Evolutionary conservation across 1,139 yeast genomes (phyloP).

Genomic region (Suhomyces wounanorum): DNA sequence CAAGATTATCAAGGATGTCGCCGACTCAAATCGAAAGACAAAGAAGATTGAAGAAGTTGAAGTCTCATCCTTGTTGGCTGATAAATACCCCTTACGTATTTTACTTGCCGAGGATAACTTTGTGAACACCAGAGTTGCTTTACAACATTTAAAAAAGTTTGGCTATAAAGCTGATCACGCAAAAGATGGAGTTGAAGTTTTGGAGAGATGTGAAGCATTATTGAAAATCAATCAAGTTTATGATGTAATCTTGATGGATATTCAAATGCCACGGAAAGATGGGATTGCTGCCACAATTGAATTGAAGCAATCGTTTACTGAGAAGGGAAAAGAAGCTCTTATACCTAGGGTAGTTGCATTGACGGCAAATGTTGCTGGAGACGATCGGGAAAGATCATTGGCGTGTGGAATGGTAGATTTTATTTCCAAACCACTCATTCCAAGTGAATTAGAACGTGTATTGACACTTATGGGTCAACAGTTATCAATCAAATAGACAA

Average conservation of each 20-base stretch:
- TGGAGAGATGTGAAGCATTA: conserved; percentile 37
- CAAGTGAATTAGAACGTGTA: conserved; percentile 44
- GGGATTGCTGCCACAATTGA: conserved; percentile 51
- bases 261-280: conserved; percentile 58
- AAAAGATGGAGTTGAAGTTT: conserved; percentile 54
- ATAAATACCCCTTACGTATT: conserved; percentile 44
- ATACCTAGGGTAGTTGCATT: conserved; percentile 52
- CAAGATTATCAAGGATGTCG: conserved; percentile 17
- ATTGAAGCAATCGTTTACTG: conserved; percentile 25
- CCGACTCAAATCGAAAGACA: not conserved
- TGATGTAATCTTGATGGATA: conserved; percentile 56
- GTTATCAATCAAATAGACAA: not conserved
- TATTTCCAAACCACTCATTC: conserved; percentile 56
- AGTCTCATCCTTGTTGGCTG: conserved; percentile 15
- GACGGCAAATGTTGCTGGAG: conserved; percentile 61
- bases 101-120: conserved; percentile 56
- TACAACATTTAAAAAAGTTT: conserved; percentile 51
- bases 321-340: conserved; percentile 27
- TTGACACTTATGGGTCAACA: conserved; percentile 18
- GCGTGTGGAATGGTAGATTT: conserved; percentile 59
- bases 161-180: conserved; percentile 60
- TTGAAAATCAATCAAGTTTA: conserved; percentile 38
- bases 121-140: conserved; percentile 52
- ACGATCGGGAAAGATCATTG: conserved; percentile 50
- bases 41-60: not conserved